Conservation (phyloP, 768 basidiomycete genomes). For the Lenzites betulinus region DNA sequence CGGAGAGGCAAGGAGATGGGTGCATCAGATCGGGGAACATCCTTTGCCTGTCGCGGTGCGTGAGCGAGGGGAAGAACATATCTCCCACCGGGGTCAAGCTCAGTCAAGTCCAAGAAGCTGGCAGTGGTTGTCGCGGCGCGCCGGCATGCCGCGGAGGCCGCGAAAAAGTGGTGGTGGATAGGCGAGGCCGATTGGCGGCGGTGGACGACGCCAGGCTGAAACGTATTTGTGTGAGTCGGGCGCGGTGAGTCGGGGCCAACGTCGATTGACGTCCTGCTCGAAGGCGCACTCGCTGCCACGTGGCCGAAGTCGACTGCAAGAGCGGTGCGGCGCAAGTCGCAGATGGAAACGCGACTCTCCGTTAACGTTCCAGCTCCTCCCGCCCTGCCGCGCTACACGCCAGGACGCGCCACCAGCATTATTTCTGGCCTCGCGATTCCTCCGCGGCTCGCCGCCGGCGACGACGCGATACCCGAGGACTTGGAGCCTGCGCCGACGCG, state of each 20-base stretch:
- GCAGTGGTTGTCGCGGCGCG: not conserved
- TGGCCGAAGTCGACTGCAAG: conserved; percentile 12
- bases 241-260: not conserved
- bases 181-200: not conserved
- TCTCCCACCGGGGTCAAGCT: no score
- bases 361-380: no score
- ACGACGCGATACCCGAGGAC: not conserved
- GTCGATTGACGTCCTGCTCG: not conserved
- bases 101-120: no score
- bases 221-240: not conserved
- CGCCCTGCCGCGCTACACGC: no score
- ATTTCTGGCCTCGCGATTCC: no score
- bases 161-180: not conserved
- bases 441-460: not conserved
- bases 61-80: no score
- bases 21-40: not conserved
- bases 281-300: not conserved
- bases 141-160: not conserved
- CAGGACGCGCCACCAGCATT: no score
- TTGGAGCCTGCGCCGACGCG: not conserved
- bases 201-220: not conserved
- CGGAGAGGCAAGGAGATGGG: not conserved
- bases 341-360: no score
- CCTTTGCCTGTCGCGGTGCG: no score
- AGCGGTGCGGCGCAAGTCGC: no score